These are phyloP conservation scores for Vigna radiata DNA, from an alignment of 306 rosid species.

Conservation along the genomic window DNA sequence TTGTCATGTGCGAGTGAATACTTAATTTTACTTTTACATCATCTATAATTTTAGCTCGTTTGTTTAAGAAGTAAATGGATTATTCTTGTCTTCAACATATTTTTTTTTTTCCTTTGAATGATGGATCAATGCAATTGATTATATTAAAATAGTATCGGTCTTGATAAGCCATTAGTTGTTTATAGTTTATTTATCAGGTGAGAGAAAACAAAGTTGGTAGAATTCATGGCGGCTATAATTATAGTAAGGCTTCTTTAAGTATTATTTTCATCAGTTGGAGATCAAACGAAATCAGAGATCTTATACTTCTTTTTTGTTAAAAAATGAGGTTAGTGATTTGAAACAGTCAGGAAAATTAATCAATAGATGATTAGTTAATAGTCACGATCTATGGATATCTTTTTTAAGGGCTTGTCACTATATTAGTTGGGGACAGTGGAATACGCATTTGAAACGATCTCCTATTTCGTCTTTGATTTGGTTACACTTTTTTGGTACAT, in stretches of 20 bases:
- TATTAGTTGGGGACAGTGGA: slow-evolving; percentile 3
- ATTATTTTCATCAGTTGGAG: background rate
- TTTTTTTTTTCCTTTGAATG: background rate
- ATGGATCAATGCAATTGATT: background rate
- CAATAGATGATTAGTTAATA: background rate
- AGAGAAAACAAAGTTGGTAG: slow-evolving; percentile 19
- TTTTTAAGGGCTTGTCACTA: background rate
- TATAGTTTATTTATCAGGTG: background rate
- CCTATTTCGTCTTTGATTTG: background rate
- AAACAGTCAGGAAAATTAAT: background rate
- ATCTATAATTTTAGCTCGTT: slow-evolving; percentile 46
- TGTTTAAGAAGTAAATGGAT: slow-evolving; percentile 12
- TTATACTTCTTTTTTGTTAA: slow-evolving; percentile 38
- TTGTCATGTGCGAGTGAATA: slow-evolving; percentile 43
- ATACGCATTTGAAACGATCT: background rate
- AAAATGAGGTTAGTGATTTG: background rate
- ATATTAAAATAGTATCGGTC: background rate
- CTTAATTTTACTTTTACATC: slow-evolving; percentile 35
- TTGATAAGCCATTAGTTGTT: background rate
- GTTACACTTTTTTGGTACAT: background rate
- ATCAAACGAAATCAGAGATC: slow-evolving; percentile 9
- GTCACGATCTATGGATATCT: slow-evolving; percentile 4
- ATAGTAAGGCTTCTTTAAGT: background rate
- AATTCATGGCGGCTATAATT: slow-evolving; percentile 8
- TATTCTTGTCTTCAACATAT: background rate